These are phyloP conservation scores for Calonectria crousiana DNA, from an alignment of 2,329 filamentous ascomycete genomes.

Conservation along the genomic window DNA sequence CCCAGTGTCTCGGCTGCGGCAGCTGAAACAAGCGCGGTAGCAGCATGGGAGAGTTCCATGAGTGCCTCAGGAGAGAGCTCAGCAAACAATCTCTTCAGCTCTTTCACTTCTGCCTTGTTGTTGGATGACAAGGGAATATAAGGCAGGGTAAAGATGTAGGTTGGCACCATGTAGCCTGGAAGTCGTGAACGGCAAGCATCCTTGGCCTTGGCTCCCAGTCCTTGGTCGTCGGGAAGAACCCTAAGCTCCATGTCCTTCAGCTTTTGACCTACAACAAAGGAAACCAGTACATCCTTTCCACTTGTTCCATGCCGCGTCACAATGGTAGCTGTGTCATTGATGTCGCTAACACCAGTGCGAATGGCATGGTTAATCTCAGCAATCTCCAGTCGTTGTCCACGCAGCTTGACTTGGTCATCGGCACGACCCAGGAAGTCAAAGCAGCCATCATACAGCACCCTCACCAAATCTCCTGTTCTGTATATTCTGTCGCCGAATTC, in stretches of 20 bases:
- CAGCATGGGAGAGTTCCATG: constrained; percentile 63
- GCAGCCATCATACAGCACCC: constrained; percentile 82
- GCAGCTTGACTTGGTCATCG: constrained; percentile 92
- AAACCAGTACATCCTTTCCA: constrained; percentile 85
- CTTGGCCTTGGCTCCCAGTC: constrained; percentile 61
- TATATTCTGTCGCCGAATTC: constrained; percentile 76
- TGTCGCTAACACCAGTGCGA: constrained; percentile 65
- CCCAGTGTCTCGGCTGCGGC: constrained; percentile 54
- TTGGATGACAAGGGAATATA: constrained; percentile 85
- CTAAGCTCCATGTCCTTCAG: constrained; percentile 27
- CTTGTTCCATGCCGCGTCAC: constrained; percentile 78
- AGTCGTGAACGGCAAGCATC: constrained; percentile 77
- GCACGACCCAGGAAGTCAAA: constrained; percentile 90
- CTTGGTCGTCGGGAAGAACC: constrained; percentile 47
- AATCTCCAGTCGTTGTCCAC: constrained; percentile 89
- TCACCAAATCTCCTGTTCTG: constrained; percentile 88
- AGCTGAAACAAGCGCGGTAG: constrained; percentile 41
- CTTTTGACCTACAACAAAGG: constrained; percentile 68
- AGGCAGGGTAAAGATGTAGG: constrained; percentile 79
- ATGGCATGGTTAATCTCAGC: constrained; percentile 92
- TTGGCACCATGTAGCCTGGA: constrained; percentile 91
- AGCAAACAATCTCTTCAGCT: constrained; percentile 75
- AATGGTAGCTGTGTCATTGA: constrained; percentile 81
- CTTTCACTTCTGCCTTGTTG: constrained; percentile 87
- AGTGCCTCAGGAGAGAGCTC: constrained; percentile 71